These are phyloP conservation scores for Magnaporthiopsis incrustans DNA, from an alignment of 2,329 filamentous ascomycete species.

Conservation along the genomic window DNA sequence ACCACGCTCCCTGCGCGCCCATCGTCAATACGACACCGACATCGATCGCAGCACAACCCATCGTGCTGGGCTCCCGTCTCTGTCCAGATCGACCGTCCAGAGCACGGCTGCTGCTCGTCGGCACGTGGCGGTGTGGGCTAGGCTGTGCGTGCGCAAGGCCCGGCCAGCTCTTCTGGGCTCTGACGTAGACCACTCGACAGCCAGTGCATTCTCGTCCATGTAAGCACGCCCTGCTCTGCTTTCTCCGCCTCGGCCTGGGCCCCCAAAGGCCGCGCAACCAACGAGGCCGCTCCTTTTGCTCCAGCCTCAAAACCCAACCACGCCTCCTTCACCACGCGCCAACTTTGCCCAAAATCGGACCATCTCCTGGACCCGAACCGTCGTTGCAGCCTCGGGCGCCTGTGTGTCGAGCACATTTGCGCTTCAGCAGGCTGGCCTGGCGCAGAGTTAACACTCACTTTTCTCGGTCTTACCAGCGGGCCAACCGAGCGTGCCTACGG, in stretches of 20 bases:
- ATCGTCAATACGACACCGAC: neutral
- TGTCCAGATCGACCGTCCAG: no score
- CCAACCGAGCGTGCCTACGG: neutral
- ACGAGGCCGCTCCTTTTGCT: neutral
- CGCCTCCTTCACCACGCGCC: neutral
- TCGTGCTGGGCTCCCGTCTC: neutral
- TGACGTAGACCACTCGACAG: constrained; percentile 1
- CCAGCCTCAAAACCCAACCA: neutral
- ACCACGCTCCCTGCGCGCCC: neutral
- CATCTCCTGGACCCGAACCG: neutral
- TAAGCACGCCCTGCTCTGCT: neutral
- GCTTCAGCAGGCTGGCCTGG: neutral
- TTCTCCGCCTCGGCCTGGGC: neutral
- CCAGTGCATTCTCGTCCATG: neutral
- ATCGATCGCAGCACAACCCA: neutral
- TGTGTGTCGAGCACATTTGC: neutral
- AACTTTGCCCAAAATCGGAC: neutral
- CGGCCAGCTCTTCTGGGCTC: neutral
- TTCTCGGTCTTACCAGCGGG: neutral
- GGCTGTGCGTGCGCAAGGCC: neutral
- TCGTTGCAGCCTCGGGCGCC: neutral
- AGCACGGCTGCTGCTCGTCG: neutral
- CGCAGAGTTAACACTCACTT: neutral
- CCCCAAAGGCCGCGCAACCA: neutral
- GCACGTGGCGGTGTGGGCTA: neutral